A percentile compares a stretch with the other conserved stretches of the same genome.
phyloP scores from a whole-genome alignment of 2,329 filamentous ascomycete genomes.

The Chaetomiaceae sp. region DNA sequence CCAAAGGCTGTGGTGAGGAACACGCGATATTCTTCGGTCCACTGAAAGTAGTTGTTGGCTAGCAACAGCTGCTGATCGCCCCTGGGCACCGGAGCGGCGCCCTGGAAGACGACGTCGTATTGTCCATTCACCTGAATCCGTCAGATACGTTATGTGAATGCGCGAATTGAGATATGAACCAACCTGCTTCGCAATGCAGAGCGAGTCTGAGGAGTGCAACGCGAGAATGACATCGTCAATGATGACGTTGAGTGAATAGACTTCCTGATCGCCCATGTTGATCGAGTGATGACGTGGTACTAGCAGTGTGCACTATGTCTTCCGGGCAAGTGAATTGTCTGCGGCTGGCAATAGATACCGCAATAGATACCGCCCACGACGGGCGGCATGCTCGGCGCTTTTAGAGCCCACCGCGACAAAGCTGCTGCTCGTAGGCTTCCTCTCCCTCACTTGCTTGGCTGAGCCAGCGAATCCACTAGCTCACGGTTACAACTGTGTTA shows the following conservation, averaged over 20 bases:
- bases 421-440: too few relatives aligned
- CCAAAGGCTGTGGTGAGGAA: neutral
- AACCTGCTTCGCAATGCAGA: conserved; percentile 2
- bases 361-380: too few relatives aligned
- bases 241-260: neutral
- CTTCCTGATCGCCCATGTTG: neutral
- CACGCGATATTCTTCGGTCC: conserved; percentile 2
- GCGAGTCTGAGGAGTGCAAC: neutral
- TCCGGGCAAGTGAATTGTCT: too few relatives aligned
- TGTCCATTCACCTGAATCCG: neutral
- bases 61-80: neutral
- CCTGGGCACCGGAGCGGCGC: neutral
- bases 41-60: neutral
- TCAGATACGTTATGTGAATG: too few relatives aligned
- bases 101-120: conserved; percentile 1
- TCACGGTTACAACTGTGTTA: too few relatives aligned
- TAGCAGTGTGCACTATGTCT: too few relatives aligned
- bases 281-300: neutral
- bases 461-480: too few relatives aligned
- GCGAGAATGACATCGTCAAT: neutral
- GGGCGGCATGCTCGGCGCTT: too few relatives aligned
- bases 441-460: too few relatives aligned
- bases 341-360: too few relatives aligned
- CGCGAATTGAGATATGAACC: too few relatives aligned
- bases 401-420: too few relatives aligned